A percentile compares a stretch with the other conserved stretches of the same genome.
These are phyloP conservation scores for Hypoxylon rubiginosum DNA, from an alignment of 2,329 filamentous ascomycete genomes.

Conservation along the genomic window DNA sequence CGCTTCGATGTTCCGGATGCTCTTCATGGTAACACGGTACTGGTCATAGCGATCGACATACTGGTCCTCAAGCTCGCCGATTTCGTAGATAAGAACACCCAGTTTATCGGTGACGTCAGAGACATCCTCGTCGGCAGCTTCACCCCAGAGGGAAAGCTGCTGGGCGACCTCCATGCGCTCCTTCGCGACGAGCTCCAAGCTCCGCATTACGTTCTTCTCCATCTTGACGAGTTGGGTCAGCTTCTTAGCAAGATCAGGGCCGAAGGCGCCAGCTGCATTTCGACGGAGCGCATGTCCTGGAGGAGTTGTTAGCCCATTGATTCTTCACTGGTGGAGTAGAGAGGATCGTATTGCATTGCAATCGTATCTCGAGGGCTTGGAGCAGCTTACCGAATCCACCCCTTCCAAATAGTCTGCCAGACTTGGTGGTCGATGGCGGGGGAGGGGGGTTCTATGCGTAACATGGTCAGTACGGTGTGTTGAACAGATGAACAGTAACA, in stretches of 20 bases:
- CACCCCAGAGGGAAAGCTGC: constrained; percentile 99
- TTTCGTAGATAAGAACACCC: constrained; percentile 96
- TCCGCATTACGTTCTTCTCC: constrained; percentile 99
- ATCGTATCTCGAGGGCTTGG: constrained; percentile 12
- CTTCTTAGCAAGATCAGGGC: constrained; percentile 95
- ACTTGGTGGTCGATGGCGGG: constrained; percentile 91
- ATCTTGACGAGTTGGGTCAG: constrained; percentile 98
- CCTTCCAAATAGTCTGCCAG: constrained; percentile 88
- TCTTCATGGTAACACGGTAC: constrained; percentile 99
- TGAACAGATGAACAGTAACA: no score
- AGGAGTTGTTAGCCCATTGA: constrained; percentile 41
- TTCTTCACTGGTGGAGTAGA: neutral
- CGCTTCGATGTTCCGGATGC: constrained; percentile 98
- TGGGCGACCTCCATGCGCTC: constrained; percentile 99
- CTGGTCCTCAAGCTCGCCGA: constrained; percentile 97
- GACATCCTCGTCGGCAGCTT: constrained; percentile 95
- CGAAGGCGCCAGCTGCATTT: constrained; percentile 81
- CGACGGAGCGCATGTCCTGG: constrained; percentile 77
- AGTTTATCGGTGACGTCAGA: constrained; percentile 99
- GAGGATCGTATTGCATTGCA: neutral
- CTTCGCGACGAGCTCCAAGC: constrained; percentile 92
- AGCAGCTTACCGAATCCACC: constrained; percentile 80
- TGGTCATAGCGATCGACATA: constrained; percentile 99
- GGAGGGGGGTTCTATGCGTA: constrained; percentile 84
- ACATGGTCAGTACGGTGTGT: constrained; percentile 17